Percentiles rank a stretch among this genome's conserved stretches.
Conservation (phyloP, 805 yeast genomes). For the Teunomyces panamensis region DNA sequence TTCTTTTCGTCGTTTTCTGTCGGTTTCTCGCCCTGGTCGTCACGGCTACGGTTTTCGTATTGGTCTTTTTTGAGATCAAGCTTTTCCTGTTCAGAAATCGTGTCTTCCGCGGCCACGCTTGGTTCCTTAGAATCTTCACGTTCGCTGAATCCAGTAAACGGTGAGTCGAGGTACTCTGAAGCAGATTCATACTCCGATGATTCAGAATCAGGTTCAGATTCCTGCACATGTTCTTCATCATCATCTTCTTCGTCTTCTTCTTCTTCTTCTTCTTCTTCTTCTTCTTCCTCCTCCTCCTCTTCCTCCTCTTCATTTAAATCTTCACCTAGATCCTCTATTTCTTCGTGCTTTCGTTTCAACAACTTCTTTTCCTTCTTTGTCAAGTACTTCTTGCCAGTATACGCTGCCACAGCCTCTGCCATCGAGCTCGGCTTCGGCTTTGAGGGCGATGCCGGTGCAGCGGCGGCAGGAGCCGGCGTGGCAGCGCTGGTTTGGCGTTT, state of each 20-base stretch:
- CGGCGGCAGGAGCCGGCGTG: conserved; percentile 4
- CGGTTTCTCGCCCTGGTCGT: conserved; percentile 5
- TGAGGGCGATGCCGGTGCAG: conserved; percentile 6
- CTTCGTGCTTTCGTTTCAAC: conserved; percentile 20
- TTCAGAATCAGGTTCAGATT: conserved; percentile 6
- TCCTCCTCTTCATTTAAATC: background rate
- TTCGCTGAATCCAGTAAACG: conserved; percentile 3
- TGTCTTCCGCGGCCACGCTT: conserved; percentile 6
- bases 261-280: conserved; percentile 15
- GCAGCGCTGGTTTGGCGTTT: conserved; percentile 1
- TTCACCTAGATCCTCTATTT: conserved; percentile 14
- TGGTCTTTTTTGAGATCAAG: conserved; percentile 15
- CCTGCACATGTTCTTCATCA: conserved; percentile 12
- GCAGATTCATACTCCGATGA: conserved; percentile 31
- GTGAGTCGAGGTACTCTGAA: conserved; percentile 24
- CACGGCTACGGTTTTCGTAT: conserved; percentile 3
- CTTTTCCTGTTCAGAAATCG: conserved; percentile 6
- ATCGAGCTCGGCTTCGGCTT: conserved; percentile 42
- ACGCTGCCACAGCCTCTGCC: conserved; percentile 60
- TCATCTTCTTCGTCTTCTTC: background rate
- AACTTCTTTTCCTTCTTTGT: conserved; percentile 44
- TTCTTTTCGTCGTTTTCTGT: conserved; percentile 4
- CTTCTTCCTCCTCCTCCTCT: background rate
- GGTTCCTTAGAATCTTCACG: conserved; percentile 6
- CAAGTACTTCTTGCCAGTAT: conserved; percentile 53